These are phyloP conservation scores for Corylus avellana DNA, from an alignment of 306 rosid genomes.

Conservation along the genomic window DNA sequence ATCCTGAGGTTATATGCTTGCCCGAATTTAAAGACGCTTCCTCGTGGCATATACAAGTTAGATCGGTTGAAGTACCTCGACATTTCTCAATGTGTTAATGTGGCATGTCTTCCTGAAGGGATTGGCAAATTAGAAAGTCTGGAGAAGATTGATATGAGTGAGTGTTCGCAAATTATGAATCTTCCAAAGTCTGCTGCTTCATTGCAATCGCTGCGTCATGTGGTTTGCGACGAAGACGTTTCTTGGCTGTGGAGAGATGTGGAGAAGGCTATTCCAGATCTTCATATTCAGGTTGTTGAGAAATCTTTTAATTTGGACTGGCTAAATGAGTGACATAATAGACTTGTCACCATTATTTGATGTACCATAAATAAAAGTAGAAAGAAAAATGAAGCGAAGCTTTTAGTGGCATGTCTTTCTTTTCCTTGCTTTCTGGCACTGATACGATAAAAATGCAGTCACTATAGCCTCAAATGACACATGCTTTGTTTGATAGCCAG, in stretches of 20 bases:
- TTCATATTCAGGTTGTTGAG: constrained; percentile 67
- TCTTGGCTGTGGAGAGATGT: constrained; percentile 63
- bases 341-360: background rate
- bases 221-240: constrained; percentile 85
- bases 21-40: constrained; percentile 57
- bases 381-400: background rate
- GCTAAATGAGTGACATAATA: constrained; percentile 53
- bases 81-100: constrained; percentile 71
- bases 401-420: background rate
- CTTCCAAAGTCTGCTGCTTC: constrained; percentile 56
- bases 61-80: constrained; percentile 57
- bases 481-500: background rate
- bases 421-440: background rate
- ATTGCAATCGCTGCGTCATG: constrained; percentile 49
- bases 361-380: background rate
- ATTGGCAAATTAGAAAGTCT: constrained; percentile 52
- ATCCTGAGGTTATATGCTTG: constrained; percentile 79
- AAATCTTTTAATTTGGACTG: constrained; percentile 63
- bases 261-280: constrained; percentile 48
- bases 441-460: background rate
- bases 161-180: constrained; percentile 56
- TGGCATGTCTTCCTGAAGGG: constrained; percentile 55
- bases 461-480: no score
- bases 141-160: constrained; percentile 94
- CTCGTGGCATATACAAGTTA: constrained; percentile 54